Evolutionary conservation across 1,139 yeast species (phyloP).

Genomic region (Candida glucosophila): DNA sequence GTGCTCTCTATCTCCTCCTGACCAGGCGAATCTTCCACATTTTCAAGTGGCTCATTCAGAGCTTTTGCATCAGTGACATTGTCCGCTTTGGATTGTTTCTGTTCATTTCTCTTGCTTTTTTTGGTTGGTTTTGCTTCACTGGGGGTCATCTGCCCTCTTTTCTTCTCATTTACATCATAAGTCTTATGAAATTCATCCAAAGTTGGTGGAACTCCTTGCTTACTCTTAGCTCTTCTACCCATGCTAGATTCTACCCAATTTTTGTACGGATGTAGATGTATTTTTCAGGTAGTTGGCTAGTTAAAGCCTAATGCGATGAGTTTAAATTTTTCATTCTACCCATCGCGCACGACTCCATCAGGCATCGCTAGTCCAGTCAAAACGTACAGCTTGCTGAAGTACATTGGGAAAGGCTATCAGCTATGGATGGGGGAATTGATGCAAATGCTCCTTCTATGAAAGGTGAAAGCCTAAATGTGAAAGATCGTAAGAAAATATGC

Average conservation of each 20-base stretch:
- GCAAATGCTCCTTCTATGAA: too few species aligned
- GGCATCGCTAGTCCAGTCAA: too few species aligned
- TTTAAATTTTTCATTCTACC: too few species aligned
- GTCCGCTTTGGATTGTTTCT: conserved; percentile 16
- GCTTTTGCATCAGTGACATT: conserved; percentile 1
- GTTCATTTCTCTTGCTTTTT: conserved; percentile 28
- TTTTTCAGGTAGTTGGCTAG: too few species aligned
- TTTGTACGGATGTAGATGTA: too few species aligned
- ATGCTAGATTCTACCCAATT: too few species aligned
- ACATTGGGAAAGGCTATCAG: conserved; percentile 1
- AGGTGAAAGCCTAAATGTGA: conserved; percentile 3
- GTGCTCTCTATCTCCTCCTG: conserved; percentile 51
- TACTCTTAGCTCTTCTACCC: conserved; percentile 91
- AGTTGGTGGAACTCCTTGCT: conserved; percentile 85
- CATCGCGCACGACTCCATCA: too few species aligned
- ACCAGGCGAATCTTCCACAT: too few species aligned
- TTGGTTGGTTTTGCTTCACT: conserved; percentile 8
- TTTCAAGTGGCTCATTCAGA: too few species aligned
- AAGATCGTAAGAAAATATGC: conserved; percentile 20
- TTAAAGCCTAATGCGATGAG: too few species aligned
- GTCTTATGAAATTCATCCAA: conserved; percentile 69
- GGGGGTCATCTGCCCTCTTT: conserved; percentile 13
- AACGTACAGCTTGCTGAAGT: too few species aligned
- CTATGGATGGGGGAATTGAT: neutral
- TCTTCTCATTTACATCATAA: conserved; percentile 32